A percentile compares a stretch with the other conserved stretches of the same genome.
phyloP scores from a whole-genome alignment of 768 basidiomycete species.

The Leccinum incarnatum region DNA sequence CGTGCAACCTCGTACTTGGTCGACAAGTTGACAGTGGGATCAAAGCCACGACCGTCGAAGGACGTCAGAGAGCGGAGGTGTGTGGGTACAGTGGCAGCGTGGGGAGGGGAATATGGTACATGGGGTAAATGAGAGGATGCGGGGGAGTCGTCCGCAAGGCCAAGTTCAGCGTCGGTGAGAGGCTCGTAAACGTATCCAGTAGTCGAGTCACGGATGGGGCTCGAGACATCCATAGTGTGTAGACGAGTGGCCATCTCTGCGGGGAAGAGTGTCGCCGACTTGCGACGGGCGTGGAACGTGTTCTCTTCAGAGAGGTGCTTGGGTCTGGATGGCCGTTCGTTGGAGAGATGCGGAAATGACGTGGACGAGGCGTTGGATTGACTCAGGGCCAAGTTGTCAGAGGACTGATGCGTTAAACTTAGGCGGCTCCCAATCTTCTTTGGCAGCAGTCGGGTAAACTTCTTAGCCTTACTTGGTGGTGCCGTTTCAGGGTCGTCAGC shows the following conservation, averaged over 20 bases:
- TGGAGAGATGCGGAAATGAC: slow-evolving; percentile 24
- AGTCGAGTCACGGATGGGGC: slow-evolving; percentile 21
- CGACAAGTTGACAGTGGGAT: neutral
- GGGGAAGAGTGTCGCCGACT: slow-evolving; percentile 34
- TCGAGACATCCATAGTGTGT: slow-evolving; percentile 32
- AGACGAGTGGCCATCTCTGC: slow-evolving; percentile 26
- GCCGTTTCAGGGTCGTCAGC: slow-evolving; percentile 20
- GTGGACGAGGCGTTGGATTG: slow-evolving; percentile 25
- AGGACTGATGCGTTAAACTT: slow-evolving; percentile 25
- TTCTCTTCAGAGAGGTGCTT: slow-evolving; percentile 30
- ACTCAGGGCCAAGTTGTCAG: slow-evolving; percentile 25
- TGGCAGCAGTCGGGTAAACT: slow-evolving; percentile 30
- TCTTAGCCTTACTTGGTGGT: slow-evolving; percentile 23
- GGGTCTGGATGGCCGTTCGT: slow-evolving; percentile 24
- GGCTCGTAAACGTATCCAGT: slow-evolving; percentile 29
- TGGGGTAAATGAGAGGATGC: slow-evolving; percentile 17
- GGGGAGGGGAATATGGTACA: slow-evolving; percentile 9
- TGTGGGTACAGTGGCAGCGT: slow-evolving; percentile 3
- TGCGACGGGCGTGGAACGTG: slow-evolving; percentile 35
- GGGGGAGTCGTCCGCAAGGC: slow-evolving; percentile 11
- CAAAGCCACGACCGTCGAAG: slow-evolving; percentile 13
- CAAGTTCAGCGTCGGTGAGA: slow-evolving; percentile 30
- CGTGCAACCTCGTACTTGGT: slow-evolving; percentile 12
- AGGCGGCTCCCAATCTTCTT: slow-evolving; percentile 33
- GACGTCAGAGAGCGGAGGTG: slow-evolving; percentile 27